phyloP scores from a whole-genome alignment of 495 filamentous ascomycete genomes.

The Mytilinidion resinicola region DNA sequence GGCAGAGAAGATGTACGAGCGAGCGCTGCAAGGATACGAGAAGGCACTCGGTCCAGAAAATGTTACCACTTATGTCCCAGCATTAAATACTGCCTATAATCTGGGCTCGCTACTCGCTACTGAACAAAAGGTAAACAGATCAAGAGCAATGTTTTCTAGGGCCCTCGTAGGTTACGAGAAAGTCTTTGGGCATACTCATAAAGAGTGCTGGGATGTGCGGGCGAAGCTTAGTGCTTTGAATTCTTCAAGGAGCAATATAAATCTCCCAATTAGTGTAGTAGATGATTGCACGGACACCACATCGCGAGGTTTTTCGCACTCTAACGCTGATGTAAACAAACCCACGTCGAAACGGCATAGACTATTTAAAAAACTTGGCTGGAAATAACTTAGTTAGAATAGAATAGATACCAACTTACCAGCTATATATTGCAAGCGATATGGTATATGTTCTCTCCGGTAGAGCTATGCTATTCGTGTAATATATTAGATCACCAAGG shows the following conservation, averaged over 20 bases:
- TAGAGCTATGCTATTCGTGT: no score
- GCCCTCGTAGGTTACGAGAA: constrained; percentile 10
- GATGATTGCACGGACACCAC: no score
- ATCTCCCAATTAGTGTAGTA: not conserved
- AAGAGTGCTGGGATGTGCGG: not conserved
- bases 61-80: constrained; percentile 27
- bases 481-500: no score
- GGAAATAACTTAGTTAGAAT: no score
- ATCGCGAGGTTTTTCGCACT: not conserved
- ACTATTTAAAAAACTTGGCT: not conserved
- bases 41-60: no score
- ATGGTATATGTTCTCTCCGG: no score
- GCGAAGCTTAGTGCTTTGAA: no score
- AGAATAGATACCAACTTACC: no score
- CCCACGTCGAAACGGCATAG: not conserved
- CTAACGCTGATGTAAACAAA: not conserved
- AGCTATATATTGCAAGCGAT: no score
- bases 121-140: constrained; percentile 1
- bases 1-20: no score
- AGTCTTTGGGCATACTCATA: constrained; percentile 4
- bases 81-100: constrained; percentile 36
- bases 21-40: no score
- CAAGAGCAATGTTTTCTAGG: constrained; percentile 1
- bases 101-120: constrained; percentile 22
- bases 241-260: no score